Evolutionary conservation across 2,329 filamentous ascomycete genomes (phyloP).

Genomic region (Clonostachys rhizophaga): DNA sequence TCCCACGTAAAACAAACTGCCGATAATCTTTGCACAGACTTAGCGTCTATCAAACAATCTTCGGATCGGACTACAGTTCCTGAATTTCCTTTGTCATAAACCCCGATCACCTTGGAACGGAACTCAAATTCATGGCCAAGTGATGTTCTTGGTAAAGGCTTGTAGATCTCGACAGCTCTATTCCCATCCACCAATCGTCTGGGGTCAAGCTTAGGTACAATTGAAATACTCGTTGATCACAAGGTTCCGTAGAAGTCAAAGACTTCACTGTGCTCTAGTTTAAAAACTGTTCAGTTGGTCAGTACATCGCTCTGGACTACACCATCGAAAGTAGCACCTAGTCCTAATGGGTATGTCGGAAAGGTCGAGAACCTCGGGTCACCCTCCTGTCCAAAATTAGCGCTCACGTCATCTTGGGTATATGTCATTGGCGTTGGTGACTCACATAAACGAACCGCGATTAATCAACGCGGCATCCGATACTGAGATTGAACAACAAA

Average conservation of each 20-base stretch:
- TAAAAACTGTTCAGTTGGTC: slow-evolving; percentile 46
- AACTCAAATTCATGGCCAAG: slow-evolving; percentile 52
- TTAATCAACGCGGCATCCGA: slow-evolving; percentile 76
- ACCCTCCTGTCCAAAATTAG: neutral
- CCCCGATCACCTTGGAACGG: slow-evolving; percentile 37
- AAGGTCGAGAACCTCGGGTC: neutral
- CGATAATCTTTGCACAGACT: slow-evolving; percentile 48
- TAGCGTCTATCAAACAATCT: slow-evolving; percentile 57
- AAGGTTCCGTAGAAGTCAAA: slow-evolving; percentile 65
- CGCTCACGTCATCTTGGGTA: neutral
- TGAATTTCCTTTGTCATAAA: slow-evolving; percentile 70
- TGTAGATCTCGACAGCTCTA: slow-evolving; percentile 58
- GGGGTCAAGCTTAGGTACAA: slow-evolving; percentile 61
- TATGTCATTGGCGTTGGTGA: neutral
- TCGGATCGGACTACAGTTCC: slow-evolving; percentile 66
- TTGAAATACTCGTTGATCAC: slow-evolving; percentile 50
- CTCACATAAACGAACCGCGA: slow-evolving; percentile 82
- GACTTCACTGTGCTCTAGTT: slow-evolving; percentile 60
- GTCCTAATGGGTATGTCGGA: neutral
- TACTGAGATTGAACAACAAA: slow-evolving; percentile 79
- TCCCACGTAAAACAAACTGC: slow-evolving; percentile 62
- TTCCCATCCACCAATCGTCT: slow-evolving; percentile 63
- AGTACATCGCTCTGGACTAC: too few species aligned
- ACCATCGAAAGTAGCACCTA: neutral
- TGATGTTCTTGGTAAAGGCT: slow-evolving; percentile 57